Percentiles rank a stretch among this genome's conserved stretches.
Evolutionary conservation across 768 basidiomycete genomes (phyloP).

Genomic region (Chalciporus pseudorubinellus): DNA sequence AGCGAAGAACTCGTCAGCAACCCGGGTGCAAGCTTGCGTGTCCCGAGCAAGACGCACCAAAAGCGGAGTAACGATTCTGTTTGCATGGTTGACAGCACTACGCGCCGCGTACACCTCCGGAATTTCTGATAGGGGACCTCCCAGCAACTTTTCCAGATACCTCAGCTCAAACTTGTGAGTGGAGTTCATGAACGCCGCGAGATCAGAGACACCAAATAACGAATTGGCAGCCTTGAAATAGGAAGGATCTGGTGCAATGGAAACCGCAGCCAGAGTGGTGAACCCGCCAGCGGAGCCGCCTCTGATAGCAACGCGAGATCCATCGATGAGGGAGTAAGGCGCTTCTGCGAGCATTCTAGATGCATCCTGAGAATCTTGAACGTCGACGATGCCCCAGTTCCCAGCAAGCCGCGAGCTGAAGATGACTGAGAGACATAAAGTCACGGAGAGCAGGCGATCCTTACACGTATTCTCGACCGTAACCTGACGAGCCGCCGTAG

Average conservation of each 20-base stretch:
- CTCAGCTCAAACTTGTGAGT: constrained; percentile 69
- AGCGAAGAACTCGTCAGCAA: too few species aligned
- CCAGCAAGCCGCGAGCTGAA: constrained; percentile 40
- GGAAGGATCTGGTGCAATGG: constrained; percentile 55
- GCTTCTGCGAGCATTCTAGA: constrained; percentile 21
- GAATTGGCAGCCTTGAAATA: constrained; percentile 57
- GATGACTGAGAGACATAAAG: not conserved
- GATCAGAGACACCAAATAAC: constrained; percentile 60
- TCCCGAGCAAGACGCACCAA: not conserved
- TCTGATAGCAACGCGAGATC: constrained; percentile 59
- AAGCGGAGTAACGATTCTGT: not conserved
- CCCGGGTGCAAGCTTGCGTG: too few species aligned
- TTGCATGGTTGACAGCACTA: constrained; percentile 48
- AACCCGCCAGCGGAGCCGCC: constrained; percentile 74
- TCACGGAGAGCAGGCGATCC: not conserved
- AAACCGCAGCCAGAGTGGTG: constrained; percentile 51
- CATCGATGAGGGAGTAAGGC: constrained; percentile 51
- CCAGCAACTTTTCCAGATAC: constrained; percentile 59
- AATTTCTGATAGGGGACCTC: constrained; percentile 44
- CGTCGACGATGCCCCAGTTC: constrained; percentile 72
- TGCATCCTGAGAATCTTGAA: constrained; percentile 54
- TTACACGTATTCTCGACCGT: constrained; percentile 62
- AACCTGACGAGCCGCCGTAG: constrained; percentile 71
- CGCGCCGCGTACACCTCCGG: constrained; percentile 53
- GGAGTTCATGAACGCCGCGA: constrained; percentile 48